These are phyloP conservation scores for Tricholoma sp. DNA, from an alignment of 768 basidiomycete genomes.

Conservation along the genomic window DNA sequence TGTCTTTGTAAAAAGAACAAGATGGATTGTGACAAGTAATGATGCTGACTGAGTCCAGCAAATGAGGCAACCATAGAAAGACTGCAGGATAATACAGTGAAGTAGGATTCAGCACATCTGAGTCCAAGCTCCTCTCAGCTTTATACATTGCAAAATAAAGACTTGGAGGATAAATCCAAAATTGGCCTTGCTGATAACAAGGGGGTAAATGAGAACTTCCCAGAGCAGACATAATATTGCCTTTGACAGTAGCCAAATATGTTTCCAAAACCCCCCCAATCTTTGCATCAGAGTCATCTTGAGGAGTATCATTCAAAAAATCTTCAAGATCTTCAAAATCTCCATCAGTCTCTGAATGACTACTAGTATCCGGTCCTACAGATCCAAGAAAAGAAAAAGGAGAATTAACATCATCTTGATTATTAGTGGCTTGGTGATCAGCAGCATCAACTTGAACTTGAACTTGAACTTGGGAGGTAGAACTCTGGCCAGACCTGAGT, in stretches of 20 bases:
- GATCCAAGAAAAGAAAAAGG: neutral
- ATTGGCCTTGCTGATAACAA: neutral
- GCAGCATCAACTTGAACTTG: neutral
- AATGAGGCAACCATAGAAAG: neutral
- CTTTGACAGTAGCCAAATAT: neutral
- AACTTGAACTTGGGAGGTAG: neutral
- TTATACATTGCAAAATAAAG: neutral
- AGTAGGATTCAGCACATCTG: neutral
- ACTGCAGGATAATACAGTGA: neutral
- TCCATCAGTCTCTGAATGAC: neutral
- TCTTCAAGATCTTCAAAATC: neutral
- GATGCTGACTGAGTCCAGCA: neutral
- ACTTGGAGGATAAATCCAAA: neutral
- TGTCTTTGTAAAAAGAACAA: neutral
- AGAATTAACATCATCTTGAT: neutral
- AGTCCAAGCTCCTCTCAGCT: neutral
- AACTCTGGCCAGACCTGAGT: neutral
- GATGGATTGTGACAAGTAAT: neutral
- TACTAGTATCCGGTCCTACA: neutral
- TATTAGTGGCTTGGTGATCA: neutral
- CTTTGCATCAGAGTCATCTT: neutral
- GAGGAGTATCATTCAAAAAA: neutral
- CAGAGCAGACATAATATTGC: neutral
- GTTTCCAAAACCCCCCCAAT: neutral
- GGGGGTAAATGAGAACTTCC: neutral